Base-by-base conservation (phyloP, 345 rosid genomes). In the Physaria fendleri region DNA sequence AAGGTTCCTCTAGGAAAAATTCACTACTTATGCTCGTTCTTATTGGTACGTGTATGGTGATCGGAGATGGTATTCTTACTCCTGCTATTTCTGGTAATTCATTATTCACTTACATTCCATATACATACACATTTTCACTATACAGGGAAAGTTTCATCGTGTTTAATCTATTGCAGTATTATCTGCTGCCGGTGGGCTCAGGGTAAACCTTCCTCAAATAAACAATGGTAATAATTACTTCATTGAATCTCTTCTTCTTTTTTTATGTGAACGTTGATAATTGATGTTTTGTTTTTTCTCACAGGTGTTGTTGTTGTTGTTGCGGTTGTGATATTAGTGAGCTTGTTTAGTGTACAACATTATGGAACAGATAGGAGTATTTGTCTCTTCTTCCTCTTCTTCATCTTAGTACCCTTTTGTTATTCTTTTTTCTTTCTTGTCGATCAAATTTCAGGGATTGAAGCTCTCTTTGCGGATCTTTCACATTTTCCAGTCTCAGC, bases 141-240 rank as follows among this genome's bases (percentile, higher is more conserved):
- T 51, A 29, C 16, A 0, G 3, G 27, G 38, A 58, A 28, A 46
- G 15, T 40, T 17, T 40, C 12, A 58, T 5, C 4, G 29, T 29
- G 23, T 49, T 40, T 21, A 24, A 8, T 59, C 21, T 13, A 72
- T 51, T 54, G 32, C 79, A 92, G 96, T 92, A 69, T 91, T 88
- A 49, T 92, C 98, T 49, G 98, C 98, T 33, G 79, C 93, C 28
- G 97, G 96, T n/a, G 98, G 97, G 43, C 82, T 92, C 76, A 86
- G 80, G 67, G 83, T 92, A 9, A 78, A 79, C 62, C 81, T 68
- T 41, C 98, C 97, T 1, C 3, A 62, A 0, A 29, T 86, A 62
- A 80, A 79, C 69, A 80, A 61, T 20, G 87, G 98, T 90, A 82
- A 61, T 28, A 39, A 17, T 8, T 33, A 28, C 54, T 13, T 25